Percentiles rank a stretch among this genome's conserved stretches.
These are phyloP conservation scores for Claviceps africana DNA, from an alignment of 2,329 filamentous ascomycete genomes.

Conservation along the genomic window DNA sequence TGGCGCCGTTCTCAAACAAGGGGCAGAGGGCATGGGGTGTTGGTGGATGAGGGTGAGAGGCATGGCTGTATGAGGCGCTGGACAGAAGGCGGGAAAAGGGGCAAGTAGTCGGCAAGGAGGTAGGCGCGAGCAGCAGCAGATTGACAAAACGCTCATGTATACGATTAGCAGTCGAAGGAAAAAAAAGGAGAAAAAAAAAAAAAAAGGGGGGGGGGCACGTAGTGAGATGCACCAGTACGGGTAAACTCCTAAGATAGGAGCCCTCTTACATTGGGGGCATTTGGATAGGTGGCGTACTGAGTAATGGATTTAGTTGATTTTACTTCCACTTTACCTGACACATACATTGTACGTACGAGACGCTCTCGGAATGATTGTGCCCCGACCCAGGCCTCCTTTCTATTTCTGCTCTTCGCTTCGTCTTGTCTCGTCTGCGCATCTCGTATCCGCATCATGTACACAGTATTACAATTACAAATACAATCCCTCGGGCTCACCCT, in stretches of 20 bases:
- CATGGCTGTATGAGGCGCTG: not conserved
- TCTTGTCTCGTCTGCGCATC: not conserved
- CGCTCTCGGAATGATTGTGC: not conserved
- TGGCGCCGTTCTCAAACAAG: no score
- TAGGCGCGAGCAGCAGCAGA: not conserved
- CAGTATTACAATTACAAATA: slow-evolving; percentile 60
- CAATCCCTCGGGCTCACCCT: slow-evolving; percentile 94
- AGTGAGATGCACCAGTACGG: no score
- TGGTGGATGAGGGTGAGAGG: no score
- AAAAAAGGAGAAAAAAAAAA: not conserved
- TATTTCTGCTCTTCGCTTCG: not conserved
- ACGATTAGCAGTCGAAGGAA: not conserved
- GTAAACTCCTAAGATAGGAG: not conserved
- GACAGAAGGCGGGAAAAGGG: not conserved
- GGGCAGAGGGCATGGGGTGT: no score
- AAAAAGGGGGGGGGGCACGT: not conserved
- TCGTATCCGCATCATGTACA: not conserved
- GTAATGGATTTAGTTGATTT: not conserved
- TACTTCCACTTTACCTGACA: not conserved
- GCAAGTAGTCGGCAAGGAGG: not conserved
- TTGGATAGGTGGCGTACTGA: not conserved
- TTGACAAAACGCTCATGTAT: not conserved
- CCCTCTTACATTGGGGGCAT: no score
- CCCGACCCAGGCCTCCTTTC: not conserved
- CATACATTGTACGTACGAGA: not conserved